A percentile compares a stretch with the other conserved stretches of the same genome.
Conservation (phyloP, 768 basidiomycete species). For the Lactifluus rugatus region DNA sequence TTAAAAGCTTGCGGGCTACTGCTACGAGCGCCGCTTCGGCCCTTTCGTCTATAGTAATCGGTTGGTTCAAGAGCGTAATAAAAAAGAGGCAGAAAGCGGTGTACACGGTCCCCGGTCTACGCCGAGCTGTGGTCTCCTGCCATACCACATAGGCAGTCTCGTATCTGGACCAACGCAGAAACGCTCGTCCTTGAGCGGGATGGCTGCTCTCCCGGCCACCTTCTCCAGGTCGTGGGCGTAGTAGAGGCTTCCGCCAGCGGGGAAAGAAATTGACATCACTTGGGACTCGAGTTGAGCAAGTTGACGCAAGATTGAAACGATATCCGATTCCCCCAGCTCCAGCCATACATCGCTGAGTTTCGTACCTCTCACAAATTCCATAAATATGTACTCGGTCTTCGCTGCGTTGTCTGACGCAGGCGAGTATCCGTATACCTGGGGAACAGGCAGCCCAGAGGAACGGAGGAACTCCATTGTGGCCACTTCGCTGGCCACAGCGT, state of each 20-base stretch:
- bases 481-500: constrained; percentile 26
- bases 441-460: constrained; percentile 25
- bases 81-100: constrained; percentile 26
- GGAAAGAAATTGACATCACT: no score
- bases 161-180: constrained; percentile 31
- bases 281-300: no score
- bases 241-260: constrained; percentile 23
- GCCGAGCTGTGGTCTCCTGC: constrained; percentile 40
- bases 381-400: neutral
- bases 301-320: constrained; percentile 23
- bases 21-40: constrained; percentile 34
- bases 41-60: constrained; percentile 33
- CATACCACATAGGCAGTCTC: constrained; percentile 34
- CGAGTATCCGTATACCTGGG: constrained; percentile 16
- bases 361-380: neutral
- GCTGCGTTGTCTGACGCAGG: neutral
- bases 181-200: constrained; percentile 24
- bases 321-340: neutral
- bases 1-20: constrained; percentile 37
- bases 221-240: constrained; percentile 34
- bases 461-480: constrained; percentile 26
- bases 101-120: constrained; percentile 45
- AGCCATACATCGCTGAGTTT: neutral
- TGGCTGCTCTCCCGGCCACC: constrained; percentile 28
- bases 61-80: constrained; percentile 25